A percentile compares a stretch with the other conserved stretches of the same genome.
phyloP scores from a whole-genome alignment of 805 yeast genomes.

The Wickerhamiella occidentalis region DNA sequence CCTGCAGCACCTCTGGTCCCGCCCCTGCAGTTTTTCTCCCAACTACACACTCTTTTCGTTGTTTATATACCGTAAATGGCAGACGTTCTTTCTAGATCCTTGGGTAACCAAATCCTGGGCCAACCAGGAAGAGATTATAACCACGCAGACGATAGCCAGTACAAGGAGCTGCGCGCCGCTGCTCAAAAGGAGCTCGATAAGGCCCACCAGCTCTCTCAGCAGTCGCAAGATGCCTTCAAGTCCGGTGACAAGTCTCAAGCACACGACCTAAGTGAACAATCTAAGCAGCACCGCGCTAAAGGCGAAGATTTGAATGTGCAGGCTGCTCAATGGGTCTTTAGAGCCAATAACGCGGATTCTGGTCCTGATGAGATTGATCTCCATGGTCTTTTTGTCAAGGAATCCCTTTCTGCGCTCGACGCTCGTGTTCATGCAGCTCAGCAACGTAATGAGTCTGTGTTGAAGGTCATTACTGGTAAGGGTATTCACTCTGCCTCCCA shows the following conservation, averaged over 20 bases:
- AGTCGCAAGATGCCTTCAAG: slow-evolving; percentile 69
- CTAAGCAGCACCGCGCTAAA: slow-evolving; percentile 44
- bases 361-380: slow-evolving; percentile 77
- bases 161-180: slow-evolving; percentile 46
- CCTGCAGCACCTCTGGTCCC: not conserved
- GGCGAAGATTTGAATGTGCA: slow-evolving; percentile 61
- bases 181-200: slow-evolving; percentile 59
- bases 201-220: slow-evolving; percentile 41
- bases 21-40: not conserved
- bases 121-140: slow-evolving; percentile 8
- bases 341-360: slow-evolving; percentile 81
- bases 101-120: slow-evolving; percentile 9
- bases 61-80: not conserved
- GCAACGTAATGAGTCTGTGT: slow-evolving; percentile 41
- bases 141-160: slow-evolving; percentile 30
- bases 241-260: slow-evolving; percentile 65
- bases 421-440: slow-evolving; percentile 53
- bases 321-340: slow-evolving; percentile 58
- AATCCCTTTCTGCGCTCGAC: slow-evolving; percentile 68
- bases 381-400: slow-evolving; percentile 83
- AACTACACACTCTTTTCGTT: not conserved
- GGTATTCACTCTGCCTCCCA: slow-evolving; percentile 76
- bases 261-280: slow-evolving; percentile 54
- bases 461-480: slow-evolving; percentile 85
- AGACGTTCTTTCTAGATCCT: slow-evolving; percentile 6